These are phyloP conservation scores for Rhodotorula kratochvilovae DNA, from an alignment of 768 basidiomycete species.

Conservation along the genomic window DNA sequence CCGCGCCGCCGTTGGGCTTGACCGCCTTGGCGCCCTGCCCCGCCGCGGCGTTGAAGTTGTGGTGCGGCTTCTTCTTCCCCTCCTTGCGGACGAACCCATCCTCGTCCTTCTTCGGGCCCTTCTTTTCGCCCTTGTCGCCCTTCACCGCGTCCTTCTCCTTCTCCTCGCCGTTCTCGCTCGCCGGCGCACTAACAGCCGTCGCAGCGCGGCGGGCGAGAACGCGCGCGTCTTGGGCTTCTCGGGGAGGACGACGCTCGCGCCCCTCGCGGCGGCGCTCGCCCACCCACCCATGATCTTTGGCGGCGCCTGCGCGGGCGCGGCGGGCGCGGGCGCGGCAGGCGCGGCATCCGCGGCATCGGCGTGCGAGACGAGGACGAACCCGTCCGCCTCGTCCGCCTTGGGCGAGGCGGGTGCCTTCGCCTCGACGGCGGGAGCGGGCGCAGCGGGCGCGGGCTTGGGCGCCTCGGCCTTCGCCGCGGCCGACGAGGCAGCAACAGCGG, in stretches of 20 bases:
- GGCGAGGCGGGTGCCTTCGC: too few relatives aligned
- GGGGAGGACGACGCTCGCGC: conserved; percentile 17
- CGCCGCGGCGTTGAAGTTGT: neutral
- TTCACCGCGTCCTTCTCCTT: neutral
- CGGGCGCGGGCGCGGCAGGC: neutral
- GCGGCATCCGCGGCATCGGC: conserved; percentile 13
- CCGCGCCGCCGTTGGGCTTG: neutral
- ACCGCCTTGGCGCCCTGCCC: neutral
- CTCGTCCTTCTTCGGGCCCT: conserved; percentile 10
- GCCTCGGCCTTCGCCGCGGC: neutral
- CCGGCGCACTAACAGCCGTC: neutral
- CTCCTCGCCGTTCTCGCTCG: neutral
- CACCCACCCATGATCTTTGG: conserved; percentile 20
- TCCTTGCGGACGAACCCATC: conserved; percentile 25
- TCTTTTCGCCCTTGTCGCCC: neutral
- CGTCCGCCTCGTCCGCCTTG: conserved; percentile 11
- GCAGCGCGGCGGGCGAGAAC: neutral
- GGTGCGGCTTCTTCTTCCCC: conserved; percentile 5
- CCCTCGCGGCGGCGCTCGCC: conserved; percentile 32
- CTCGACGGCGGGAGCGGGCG: neutral
- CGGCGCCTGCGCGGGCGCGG: neutral
- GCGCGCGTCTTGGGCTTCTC: conserved; percentile 3
- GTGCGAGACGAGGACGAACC: conserved; percentile 29
- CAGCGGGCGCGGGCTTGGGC: neutral
- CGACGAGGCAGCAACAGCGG: neutral